Conservation (phyloP, 768 basidiomycete species). For the Tulasnella sp. region DNA sequence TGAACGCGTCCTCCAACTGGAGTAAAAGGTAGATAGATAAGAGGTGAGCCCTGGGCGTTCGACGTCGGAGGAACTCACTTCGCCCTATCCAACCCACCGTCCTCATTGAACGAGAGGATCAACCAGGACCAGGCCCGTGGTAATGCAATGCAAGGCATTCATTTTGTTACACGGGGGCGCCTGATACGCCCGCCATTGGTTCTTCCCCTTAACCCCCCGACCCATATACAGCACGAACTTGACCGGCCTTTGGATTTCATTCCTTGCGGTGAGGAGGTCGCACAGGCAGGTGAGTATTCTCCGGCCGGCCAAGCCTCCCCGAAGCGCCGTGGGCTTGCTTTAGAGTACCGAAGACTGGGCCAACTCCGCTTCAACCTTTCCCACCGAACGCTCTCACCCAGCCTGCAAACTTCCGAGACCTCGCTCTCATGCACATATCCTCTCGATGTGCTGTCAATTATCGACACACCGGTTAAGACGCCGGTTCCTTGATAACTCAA, state of each 20-base stretch:
- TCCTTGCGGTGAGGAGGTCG: neutral
- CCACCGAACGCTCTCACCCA: neutral
- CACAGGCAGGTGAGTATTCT: neutral
- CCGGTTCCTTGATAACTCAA: neutral
- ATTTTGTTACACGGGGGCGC: neutral
- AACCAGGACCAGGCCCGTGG: neutral
- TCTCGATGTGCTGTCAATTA: neutral
- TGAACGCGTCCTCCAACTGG: neutral
- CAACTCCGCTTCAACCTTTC: neutral
- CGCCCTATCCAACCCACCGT: neutral
- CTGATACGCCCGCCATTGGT: neutral
- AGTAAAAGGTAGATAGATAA: neutral
- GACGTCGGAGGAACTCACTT: conserved; percentile 5
- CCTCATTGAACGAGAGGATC: neutral
- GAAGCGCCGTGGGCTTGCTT: neutral
- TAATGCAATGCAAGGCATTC: neutral
- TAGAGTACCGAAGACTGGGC: neutral
- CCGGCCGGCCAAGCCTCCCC: conserved; percentile 6
- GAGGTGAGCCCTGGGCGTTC: conserved; percentile 1
- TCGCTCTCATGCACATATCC: neutral
- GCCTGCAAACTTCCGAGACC: conserved; percentile 1
- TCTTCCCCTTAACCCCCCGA: neutral
- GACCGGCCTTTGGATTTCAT: neutral
- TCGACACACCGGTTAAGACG: neutral
- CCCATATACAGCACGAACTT: neutral